phyloP scores from a whole-genome alignment of 768 basidiomycete species.

The Termitomyces sp. region DNA sequence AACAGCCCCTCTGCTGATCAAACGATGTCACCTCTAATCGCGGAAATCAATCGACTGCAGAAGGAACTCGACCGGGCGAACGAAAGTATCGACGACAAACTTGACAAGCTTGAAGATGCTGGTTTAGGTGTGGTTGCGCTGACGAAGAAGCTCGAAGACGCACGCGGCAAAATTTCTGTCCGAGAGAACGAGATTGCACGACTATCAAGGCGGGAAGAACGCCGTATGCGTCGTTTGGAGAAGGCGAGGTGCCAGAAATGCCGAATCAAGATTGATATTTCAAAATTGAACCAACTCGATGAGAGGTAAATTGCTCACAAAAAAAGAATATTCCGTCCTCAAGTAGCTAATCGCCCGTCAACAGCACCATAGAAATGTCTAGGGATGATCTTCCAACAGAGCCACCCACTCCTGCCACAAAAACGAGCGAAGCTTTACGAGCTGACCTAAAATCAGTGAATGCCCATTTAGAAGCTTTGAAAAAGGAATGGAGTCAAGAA shows the following conservation, averaged over 20 bases:
- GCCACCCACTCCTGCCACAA: constrained; percentile 66
- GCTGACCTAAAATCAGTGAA: constrained; percentile 61
- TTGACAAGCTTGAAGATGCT: constrained; percentile 80
- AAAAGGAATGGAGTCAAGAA: constrained; percentile 68
- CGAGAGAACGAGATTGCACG: constrained; percentile 71
- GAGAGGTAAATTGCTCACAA: constrained; percentile 49
- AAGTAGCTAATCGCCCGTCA: neutral
- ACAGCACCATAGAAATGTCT: constrained; percentile 53
- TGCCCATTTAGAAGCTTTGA: constrained; percentile 58
- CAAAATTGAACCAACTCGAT: constrained; percentile 40
- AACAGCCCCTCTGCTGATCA: constrained; percentile 58
- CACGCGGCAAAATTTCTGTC: constrained; percentile 47
- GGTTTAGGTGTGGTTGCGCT: constrained; percentile 72
- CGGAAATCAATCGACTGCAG: constrained; percentile 72
- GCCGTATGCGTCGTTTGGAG: constrained; percentile 57
- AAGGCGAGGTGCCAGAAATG: constrained; percentile 70
- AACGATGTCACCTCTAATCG: constrained; percentile 57
- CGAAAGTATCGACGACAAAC: constrained; percentile 83
- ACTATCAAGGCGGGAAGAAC: constrained; percentile 64
- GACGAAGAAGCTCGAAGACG: constrained; percentile 69
- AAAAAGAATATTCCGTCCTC: neutral
- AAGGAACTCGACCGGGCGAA: constrained; percentile 76
- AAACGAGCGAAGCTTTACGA: constrained; percentile 61
- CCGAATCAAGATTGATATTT: constrained; percentile 55
- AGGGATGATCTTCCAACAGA: constrained; percentile 45